Percentiles rank a stretch among this genome's conserved stretches.
phyloP scores from a whole-genome alignment of 2,329 filamentous ascomycete species.

The Arthrobotrys musiformis region DNA sequence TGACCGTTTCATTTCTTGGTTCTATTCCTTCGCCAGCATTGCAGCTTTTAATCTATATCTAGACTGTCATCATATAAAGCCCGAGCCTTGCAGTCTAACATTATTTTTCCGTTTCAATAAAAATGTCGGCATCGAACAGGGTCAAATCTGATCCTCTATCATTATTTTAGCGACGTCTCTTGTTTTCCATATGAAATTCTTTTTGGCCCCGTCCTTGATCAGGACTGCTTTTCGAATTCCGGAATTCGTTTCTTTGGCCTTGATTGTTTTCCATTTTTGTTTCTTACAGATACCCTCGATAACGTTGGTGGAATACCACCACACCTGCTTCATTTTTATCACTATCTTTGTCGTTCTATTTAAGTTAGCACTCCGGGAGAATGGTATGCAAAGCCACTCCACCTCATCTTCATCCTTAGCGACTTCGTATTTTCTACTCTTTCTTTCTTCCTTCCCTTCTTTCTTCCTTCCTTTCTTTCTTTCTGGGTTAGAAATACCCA shows the following conservation, averaged over 20 bases:
- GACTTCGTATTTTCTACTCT: background rate
- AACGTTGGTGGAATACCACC: background rate
- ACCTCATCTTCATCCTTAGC: background rate
- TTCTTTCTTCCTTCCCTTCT: background rate
- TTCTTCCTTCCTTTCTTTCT: conserved; percentile 18
- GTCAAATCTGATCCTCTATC: background rate
- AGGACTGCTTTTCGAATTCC: conserved; percentile 36
- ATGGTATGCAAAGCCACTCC: background rate
- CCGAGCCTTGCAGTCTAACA: background rate
- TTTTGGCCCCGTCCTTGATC: background rate
- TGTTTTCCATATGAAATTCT: background rate
- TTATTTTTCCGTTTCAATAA: background rate
- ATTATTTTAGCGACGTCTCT: conserved; percentile 3
- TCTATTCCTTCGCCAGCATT: background rate
- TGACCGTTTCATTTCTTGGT: background rate
- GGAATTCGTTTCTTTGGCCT: conserved; percentile 38
- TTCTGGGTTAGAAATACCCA: conserved; percentile 48
- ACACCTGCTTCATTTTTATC: background rate
- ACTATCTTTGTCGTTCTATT: background rate
- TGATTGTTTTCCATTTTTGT: background rate
- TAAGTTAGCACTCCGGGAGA: background rate
- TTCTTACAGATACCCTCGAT: conserved; percentile 15
- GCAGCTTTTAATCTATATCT: conserved; percentile 14
- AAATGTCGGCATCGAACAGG: background rate
- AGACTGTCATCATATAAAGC: background rate